Conservation (phyloP, 345 rosid genomes). For the Lumnitzera littorea region DNA sequence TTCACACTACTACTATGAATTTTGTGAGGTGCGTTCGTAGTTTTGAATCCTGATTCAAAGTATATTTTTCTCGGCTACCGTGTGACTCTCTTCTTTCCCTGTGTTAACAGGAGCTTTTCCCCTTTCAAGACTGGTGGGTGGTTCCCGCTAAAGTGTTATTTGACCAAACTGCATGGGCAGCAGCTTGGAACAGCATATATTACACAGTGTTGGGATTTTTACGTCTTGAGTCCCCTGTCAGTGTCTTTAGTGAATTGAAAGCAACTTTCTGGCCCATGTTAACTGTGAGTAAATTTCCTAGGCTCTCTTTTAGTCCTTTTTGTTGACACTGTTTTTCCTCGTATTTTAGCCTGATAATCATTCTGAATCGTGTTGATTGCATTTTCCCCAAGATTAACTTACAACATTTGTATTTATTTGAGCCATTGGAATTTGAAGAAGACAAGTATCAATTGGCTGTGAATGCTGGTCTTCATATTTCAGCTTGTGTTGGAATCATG, state of each 20-base stretch:
- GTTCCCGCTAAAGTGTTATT: conserved; percentile 85
- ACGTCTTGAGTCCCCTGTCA: conserved; percentile 72
- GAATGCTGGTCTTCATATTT: too few species aligned
- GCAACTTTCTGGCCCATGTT: conserved; percentile 86
- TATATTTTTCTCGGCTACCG: not conserved
- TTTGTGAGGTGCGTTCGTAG: conserved; percentile 56
- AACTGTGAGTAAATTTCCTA: conserved; percentile 43
- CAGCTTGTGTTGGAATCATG: too few species aligned
- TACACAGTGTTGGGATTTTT: conserved; percentile 58
- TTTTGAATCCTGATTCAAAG: not conserved
- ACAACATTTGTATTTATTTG: too few species aligned
- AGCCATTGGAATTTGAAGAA: too few species aligned
- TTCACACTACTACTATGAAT: conserved; percentile 86
- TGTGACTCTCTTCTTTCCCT: not conserved
- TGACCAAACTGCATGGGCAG: conserved; percentile 94
- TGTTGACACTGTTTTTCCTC: not conserved
- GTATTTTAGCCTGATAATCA: not conserved
- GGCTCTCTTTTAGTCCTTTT: not conserved
- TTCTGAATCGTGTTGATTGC: not conserved
- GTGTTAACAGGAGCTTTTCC: conserved; percentile 54
- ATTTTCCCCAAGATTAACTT: not conserved
- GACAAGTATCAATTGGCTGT: too few species aligned
- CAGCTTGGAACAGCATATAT: conserved; percentile 90
- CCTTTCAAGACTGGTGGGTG: conserved; percentile 94
- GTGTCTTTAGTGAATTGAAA: conserved; percentile 53